phyloP scores from a whole-genome alignment of 75 land plant species.

The Gnetum montanum region DNA sequence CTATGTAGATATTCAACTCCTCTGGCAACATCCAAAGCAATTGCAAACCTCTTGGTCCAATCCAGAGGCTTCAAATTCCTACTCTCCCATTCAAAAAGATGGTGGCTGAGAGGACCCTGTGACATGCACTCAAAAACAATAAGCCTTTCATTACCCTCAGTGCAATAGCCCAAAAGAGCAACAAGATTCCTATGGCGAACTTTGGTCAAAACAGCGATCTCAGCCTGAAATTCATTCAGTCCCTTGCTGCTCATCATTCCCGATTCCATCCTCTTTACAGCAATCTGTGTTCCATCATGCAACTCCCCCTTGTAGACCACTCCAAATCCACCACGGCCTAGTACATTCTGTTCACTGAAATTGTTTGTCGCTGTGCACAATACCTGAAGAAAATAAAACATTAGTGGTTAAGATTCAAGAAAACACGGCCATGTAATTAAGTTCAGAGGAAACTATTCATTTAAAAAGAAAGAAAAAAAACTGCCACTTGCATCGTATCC shows the following conservation, averaged over 20 bases:
- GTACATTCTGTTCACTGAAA: constrained; percentile 47
- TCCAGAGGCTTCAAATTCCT: constrained; percentile 37
- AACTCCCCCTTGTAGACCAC: constrained; percentile 67
- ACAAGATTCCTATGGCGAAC: constrained; percentile 64
- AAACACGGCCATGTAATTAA: no score
- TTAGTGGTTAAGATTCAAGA: no score
- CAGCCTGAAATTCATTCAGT: constrained; percentile 49
- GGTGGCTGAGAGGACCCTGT: constrained; percentile 53
- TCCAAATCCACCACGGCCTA: constrained; percentile 71
- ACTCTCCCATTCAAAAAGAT: constrained; percentile 46
- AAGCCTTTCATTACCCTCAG: constrained; percentile 67
- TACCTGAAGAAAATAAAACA: no score
- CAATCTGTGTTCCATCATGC: constrained; percentile 68
- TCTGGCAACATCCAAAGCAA: constrained; percentile 70
- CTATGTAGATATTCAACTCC: constrained; percentile 70
- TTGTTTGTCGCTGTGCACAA: constrained; percentile 53
- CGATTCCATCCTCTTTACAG: constrained; percentile 73
- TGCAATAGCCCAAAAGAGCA: constrained; percentile 60
- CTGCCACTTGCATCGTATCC: no score
- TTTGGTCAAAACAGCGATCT: constrained; percentile 66
- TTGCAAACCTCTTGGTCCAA: constrained; percentile 48
- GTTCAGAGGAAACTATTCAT: no score
- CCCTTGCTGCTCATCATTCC: constrained; percentile 43
- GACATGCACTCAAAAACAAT: constrained; percentile 80
- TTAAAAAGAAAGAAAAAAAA: no score